Evolutionary conservation across 495 filamentous ascomycete species (phyloP).

Genomic region (Penicillium turbatum): DNA sequence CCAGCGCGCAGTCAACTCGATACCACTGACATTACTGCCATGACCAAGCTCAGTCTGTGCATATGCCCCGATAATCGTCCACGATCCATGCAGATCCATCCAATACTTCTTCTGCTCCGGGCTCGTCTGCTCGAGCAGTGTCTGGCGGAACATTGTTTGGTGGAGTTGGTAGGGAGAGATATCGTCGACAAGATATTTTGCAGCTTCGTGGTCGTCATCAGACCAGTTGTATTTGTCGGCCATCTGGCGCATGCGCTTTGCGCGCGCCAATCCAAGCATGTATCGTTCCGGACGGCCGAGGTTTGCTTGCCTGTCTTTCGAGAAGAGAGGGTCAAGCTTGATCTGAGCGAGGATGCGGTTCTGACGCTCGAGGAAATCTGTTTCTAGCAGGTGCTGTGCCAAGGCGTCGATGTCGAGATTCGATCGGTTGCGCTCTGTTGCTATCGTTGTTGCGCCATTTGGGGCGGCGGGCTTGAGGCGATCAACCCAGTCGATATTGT

Average conservation of each 20-base stretch:
- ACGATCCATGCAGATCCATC: neutral
- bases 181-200: neutral
- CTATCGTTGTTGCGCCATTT: neutral
- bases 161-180: neutral
- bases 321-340: neutral
- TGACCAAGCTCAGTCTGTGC: neutral
- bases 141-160: neutral
- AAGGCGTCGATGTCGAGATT: neutral
- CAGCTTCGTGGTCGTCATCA: neutral
- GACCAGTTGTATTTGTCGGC: neutral
- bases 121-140: neutral
- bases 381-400: neutral
- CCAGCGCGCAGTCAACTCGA: neutral
- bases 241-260: neutral
- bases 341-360: neutral
- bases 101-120: neutral
- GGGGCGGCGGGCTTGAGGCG: neutral
- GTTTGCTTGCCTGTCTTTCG: neutral
- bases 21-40: neutral
- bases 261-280: neutral
- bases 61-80: neutral
- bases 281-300: neutral
- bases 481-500: neutral
- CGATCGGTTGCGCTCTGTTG: neutral
- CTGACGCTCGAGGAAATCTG: neutral